These are phyloP conservation scores for Aegilops umbellulata DNA, from an alignment of 176 grass and related monocot genomes.

Conservation along the genomic window DNA sequence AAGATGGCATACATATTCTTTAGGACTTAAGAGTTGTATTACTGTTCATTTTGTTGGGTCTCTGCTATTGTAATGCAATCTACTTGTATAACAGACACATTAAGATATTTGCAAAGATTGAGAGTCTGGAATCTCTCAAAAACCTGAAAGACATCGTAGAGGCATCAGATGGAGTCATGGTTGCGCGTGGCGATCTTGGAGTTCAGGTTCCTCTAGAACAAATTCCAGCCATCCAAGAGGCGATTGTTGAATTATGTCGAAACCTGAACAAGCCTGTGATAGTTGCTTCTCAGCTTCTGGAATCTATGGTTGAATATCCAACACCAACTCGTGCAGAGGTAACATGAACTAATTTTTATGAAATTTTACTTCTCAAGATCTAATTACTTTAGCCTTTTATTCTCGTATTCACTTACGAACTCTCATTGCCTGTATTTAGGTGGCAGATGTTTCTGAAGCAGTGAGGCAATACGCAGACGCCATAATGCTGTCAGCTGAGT, in stretches of 20 bases:
- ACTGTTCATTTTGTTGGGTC: background rate
- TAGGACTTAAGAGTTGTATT: background rate
- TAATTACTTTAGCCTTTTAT: background rate
- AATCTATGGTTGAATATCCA: conserved; percentile 82
- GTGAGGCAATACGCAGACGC: conserved; percentile 65
- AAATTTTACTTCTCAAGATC: background rate
- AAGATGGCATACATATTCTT: background rate
- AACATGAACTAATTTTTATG: background rate
- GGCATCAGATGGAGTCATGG: conserved; percentile 72
- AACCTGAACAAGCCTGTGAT: conserved; percentile 64
- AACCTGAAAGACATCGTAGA: conserved; percentile 62
- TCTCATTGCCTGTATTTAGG: conserved; percentile 32
- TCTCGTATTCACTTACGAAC: background rate
- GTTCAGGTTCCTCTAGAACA: conserved; percentile 73
- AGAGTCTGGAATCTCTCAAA: conserved; percentile 61
- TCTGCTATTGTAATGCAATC: background rate
- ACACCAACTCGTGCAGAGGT: conserved; percentile 75
- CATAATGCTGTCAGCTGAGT: conserved; percentile 72
- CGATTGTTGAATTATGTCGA: conserved; percentile 53
- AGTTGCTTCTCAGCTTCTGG: conserved; percentile 80
- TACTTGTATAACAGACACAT: conserved; percentile 32
- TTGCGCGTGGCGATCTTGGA: conserved; percentile 77
- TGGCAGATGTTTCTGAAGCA: conserved; percentile 69
- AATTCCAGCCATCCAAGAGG: conserved; percentile 70
- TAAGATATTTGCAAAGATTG: conserved; percentile 68